Evolutionary conservation across 176 grass and related monocot genomes (phyloP), one percentile per base, ranked within the genome.

Genomic region (Cenchrus fungigraminus): DNA sequence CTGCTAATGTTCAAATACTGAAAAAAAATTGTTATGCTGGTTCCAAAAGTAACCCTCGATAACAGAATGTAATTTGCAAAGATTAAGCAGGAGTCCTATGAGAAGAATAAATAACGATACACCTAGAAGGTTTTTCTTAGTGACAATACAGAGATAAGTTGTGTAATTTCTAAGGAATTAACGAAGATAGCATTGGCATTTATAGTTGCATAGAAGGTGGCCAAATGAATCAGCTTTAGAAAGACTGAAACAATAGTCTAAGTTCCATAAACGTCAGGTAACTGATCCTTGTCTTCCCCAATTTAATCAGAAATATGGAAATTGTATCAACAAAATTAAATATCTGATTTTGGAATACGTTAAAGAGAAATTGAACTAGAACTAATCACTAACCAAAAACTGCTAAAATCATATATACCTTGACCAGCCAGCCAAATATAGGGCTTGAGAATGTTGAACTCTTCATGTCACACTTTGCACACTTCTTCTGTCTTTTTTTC

Each of bases 341-440:
- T 28, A 66, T 73, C 25, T 1, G 6, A 4, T 19, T 84, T 57
- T 44, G 53, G 73, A 17, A 84, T 74, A 51, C 13, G 47, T 46
- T 45, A 0, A 55, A 55, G 29, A 56, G 5, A 14, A 65, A 43
- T 68, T 50, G 6, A 79, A 43, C 12, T 54, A 80, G 16, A 20
- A 28, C 16, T 37, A 80, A 71, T 6, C 8, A 57, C 17, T 55
- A 54, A 46, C 15, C 20, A 28, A 60, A 75, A 71, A 74, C n/a
- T 68, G 74, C 19, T 60, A 82, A 66, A 61, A 46, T 34, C 29
- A 84, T 42, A 12, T 71, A 40, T 98, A 98, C 96, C 96, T 94
- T 95, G 70, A 90, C 80, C 71, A 98, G 59, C 93, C 93, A 98
- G 58, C 93, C 91, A 90, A 87, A 95, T 75, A 89, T 55, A 65